Percentiles rank a stretch among this genome's conserved stretches.
phyloP scores from a whole-genome alignment of 768 basidiomycete genomes.

The Botryobasidium botryosum region DNA sequence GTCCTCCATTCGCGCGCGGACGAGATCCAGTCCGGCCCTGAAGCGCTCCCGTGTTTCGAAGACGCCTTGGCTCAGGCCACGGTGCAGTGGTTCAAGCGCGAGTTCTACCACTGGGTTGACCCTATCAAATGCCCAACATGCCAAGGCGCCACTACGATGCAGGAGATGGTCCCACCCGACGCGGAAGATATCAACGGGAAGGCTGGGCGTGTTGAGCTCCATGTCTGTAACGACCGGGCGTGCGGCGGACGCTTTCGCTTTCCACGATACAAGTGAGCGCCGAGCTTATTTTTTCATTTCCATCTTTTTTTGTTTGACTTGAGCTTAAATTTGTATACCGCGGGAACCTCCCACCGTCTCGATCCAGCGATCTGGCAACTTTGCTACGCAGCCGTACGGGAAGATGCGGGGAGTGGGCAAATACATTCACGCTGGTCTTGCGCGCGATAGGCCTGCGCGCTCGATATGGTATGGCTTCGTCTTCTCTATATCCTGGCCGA shows the following conservation, averaged over 20 bases:
- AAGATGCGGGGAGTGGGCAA: slow-evolving; percentile 23
- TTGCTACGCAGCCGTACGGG: slow-evolving; percentile 19
- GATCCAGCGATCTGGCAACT: slow-evolving; percentile 15
- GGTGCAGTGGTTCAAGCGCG: slow-evolving; percentile 24
- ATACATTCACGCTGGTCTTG: slow-evolving; percentile 24
- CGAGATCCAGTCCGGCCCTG: slow-evolving; percentile 5
- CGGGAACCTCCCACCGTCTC: too few species aligned
- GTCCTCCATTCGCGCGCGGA: slow-evolving; percentile 14
- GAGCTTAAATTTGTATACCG: too few species aligned
- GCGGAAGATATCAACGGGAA: slow-evolving; percentile 18
- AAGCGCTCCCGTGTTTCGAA: slow-evolving; percentile 12
- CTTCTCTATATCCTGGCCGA: slow-evolving; percentile 17
- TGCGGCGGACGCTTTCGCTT: slow-evolving; percentile 19
- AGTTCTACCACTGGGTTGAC: slow-evolving; percentile 25
- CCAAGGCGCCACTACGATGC: slow-evolving; percentile 13
- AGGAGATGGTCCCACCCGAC: slow-evolving; percentile 13
- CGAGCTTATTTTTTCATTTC: not conserved
- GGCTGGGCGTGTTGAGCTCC: slow-evolving; percentile 23
- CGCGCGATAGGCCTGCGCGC: slow-evolving; percentile 20
- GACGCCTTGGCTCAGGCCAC: slow-evolving; percentile 22
- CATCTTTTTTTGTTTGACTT: too few species aligned
- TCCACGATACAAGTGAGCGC: slow-evolving; percentile 20
- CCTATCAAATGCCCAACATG: slow-evolving; percentile 23
- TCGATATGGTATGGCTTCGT: slow-evolving; percentile 17
- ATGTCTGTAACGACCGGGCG: slow-evolving; percentile 16